Evolutionary conservation across 495 filamentous ascomycete genomes (phyloP).

Genomic region (Penicillium cosmopolitanum): DNA sequence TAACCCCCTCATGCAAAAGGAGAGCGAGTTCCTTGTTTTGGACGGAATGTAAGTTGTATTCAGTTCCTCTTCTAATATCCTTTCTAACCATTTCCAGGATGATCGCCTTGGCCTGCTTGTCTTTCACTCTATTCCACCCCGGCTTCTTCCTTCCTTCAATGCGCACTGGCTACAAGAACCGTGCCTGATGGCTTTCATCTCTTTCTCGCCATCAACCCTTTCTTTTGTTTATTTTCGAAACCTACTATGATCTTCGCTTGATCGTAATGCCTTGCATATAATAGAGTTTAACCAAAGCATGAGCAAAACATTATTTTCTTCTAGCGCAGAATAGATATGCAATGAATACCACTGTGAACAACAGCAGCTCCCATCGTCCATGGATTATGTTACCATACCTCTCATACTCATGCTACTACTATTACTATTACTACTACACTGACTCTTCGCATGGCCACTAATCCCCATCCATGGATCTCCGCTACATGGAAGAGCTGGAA

Average conservation of each 20-base stretch:
- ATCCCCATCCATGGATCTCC: no score
- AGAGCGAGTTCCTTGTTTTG: conserved; percentile 64
- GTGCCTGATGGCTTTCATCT: conserved; percentile 7
- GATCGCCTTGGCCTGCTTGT: conserved; percentile 48
- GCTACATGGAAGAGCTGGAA: background rate
- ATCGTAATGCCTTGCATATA: background rate
- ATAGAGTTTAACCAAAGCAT: background rate
- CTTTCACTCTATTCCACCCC: conserved; percentile 54
- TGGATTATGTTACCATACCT: background rate
- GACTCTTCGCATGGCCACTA: no score
- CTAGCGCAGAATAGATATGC: background rate
- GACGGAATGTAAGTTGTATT: conserved; percentile 57
- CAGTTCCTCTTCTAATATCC: background rate
- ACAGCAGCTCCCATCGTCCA: background rate
- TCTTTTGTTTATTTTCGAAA: background rate
- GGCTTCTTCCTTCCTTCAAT: conserved; percentile 52
- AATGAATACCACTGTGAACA: background rate
- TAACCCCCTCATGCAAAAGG: conserved; percentile 67
- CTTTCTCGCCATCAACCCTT: background rate
- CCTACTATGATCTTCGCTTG: background rate
- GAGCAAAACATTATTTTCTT: background rate
- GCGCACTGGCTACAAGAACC: conserved; percentile 35
- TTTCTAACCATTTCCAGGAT: conserved; percentile 37
- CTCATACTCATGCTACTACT: no score
- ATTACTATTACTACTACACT: no score